Conservation (phyloP, 345 rosid genomes). For the Ceriops zippeliana region DNA sequence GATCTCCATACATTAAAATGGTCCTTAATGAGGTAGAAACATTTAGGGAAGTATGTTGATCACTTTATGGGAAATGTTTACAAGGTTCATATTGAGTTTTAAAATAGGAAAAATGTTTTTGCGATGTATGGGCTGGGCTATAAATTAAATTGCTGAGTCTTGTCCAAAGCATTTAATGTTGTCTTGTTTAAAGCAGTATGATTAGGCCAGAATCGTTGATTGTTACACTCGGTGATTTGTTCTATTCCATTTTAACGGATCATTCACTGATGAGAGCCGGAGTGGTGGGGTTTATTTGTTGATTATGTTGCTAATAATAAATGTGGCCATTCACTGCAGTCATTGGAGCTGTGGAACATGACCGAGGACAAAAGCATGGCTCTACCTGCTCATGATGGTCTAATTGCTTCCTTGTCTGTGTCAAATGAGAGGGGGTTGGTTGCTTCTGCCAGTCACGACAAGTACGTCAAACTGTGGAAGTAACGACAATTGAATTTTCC, state of each 20-base stretch:
- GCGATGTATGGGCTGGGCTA: too few species aligned
- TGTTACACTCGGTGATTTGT: too few species aligned
- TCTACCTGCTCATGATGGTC: slow-evolving; percentile 72
- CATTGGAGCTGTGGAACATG: slow-evolving; percentile 95
- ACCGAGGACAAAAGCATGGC: slow-evolving; percentile 76
- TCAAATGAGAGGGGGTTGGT: slow-evolving; percentile 71
- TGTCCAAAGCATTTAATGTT: not conserved
- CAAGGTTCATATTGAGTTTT: too few species aligned
- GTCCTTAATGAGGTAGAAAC: too few species aligned
- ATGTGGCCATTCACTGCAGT: slow-evolving; percentile 39
- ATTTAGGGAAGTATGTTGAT: too few species aligned
- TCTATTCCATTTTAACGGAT: too few species aligned
- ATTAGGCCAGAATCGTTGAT: too few species aligned
- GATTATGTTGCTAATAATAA: slow-evolving; percentile 9
- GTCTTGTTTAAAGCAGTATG: not conserved
- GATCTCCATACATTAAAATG: too few species aligned
- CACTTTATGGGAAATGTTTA: too few species aligned
- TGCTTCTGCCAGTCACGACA: slow-evolving; percentile 96
- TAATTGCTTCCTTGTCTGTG: slow-evolving; percentile 69
- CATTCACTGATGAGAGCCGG: not conserved
- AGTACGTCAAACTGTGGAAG: slow-evolving; percentile 88
- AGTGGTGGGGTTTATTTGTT: not conserved
- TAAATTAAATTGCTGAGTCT: not conserved
- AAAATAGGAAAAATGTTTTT: too few species aligned
- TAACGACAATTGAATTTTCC: slow-evolving; percentile 17